Base-by-base conservation (phyloP, 768 basidiomycete species). In the Boletus reticulatus region DNA sequence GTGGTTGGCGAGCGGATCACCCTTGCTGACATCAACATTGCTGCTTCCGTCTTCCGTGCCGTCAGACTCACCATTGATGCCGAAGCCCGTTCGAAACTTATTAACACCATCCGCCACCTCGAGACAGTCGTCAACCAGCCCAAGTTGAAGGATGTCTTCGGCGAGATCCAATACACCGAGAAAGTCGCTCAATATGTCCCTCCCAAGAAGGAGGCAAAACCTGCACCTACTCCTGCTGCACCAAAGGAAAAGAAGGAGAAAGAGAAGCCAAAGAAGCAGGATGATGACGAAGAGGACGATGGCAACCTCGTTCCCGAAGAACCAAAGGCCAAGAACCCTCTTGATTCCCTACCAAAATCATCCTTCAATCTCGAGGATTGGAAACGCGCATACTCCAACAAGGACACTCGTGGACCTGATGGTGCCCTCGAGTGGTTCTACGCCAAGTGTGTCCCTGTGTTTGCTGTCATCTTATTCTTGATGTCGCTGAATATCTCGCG, bases 321-420 rank as follows among this genome's bases (percentile, higher is more conserved):
- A 74, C 92, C 95, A 62, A 96, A 96, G 72, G 82, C 75, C 54
- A 94, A 95, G 84, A 96, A 97, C 82, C 96, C 96, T 27, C 85
- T 96, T 50, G 96, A 97, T 61, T 80, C 83, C 58, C 84, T 98
- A 39, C 93, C 94, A 63, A 95, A 92, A 75, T 89, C 90, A 12
- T 76, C 82, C 6, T 85, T 92, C 75, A 93, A 93, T 78, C 84
- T 94, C 53, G 90, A 96, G 73, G 94, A 98, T 75, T 97, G 93
- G 94, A 98, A 98, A 74, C 87, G 92, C 43, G 88, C 90, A 43
- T 99, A 98, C 80, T 97, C 94, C 66, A 98, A 98, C 88, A 87
- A 88, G 73, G 94, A 98, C n/a, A 98, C 95, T 38, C 86, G 90
- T 52, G 92, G 90, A 37, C 62, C 88, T 17, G 84, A 73, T 43